Evolutionary conservation across 148 eudicot species (phyloP), one percentile per base, ranked within the genome.

Genomic region (Nyssa sinensis): DNA sequence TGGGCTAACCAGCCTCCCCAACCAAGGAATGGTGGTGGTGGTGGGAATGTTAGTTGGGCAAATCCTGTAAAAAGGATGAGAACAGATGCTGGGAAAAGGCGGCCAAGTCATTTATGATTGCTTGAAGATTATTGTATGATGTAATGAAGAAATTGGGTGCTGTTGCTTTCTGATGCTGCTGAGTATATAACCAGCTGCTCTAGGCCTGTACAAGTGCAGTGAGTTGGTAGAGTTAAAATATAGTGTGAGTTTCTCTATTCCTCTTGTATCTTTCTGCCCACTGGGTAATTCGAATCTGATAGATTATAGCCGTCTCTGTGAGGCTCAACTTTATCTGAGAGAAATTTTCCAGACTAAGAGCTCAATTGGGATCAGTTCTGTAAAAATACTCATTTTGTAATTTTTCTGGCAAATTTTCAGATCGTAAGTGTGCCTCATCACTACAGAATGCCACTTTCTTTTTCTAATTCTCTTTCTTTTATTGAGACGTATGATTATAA

Each of bases 41-140:
- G 84, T 63, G 79, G 91, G 64, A 70, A 63, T 6, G 68, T 88
- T 57, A 87, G 97, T n/a, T 94, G 97, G 98, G 92, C 93, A 9
- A 90, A 91, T 64, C 97, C 93, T n/a, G 98, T 94, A 27, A 94
- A 91, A 84, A 81, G 89, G 72, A 67, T 86, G 85, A 88, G 98
- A 84, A 90, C 97, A 7, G 98, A 88, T 81, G 81, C 90, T 16
- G 97, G 90, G 63, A 94, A 83, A 74, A 82, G 97, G 79, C 81
- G 97, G 29, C 95, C 95, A 21, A 94, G 96, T 81, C 89, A 90
- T 77, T 78, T 88, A 63, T 94, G 85, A 88, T 58, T 6, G 33
- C 39, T 30, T 68, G 29, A 53, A 41, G 35, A 3, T 65, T 82
- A 70, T 68, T 69, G 55, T 47, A 44, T n/a, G 58, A 39, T 65